Conservation (phyloP, 257 asterid species). For the Catharanthus roseus region DNA sequence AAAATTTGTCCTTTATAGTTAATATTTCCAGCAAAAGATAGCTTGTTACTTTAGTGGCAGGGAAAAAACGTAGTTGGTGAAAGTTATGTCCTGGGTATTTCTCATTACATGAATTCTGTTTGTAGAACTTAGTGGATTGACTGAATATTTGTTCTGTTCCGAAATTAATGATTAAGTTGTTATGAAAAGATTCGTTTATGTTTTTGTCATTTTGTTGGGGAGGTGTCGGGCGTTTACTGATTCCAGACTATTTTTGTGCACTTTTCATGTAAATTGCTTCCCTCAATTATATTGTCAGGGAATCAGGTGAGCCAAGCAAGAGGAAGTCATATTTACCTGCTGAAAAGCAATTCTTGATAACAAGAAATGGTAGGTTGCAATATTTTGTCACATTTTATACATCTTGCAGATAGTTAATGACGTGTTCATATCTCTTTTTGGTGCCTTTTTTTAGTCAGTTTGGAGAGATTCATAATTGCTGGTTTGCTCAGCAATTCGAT, state of each 20-base stretch:
- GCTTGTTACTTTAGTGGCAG: not conserved
- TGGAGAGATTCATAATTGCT: not conserved
- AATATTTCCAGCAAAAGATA: not conserved
- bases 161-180: not conserved
- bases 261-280: not conserved
- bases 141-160: not conserved
- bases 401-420: not conserved
- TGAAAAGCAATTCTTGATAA: slow-evolving; percentile 84
- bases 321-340: slow-evolving; percentile 89
- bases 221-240: no score
- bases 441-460: not conserved
- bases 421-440: not conserved
- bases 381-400: not conserved
- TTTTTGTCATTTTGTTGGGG: no score
- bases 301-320: slow-evolving; percentile 94
- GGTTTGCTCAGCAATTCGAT: not conserved
- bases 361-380: slow-evolving; percentile 72
- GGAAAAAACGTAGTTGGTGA: not conserved
- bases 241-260: not conserved
- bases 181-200: no score
- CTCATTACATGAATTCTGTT: not conserved
- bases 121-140: not conserved
- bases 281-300: slow-evolving; percentile 46
- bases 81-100: not conserved
- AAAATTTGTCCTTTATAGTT: not conserved